These are phyloP conservation scores for Mortierella sp. DNA, from an alignment of 371 early-diverging fungal species.

Conservation along the genomic window DNA sequence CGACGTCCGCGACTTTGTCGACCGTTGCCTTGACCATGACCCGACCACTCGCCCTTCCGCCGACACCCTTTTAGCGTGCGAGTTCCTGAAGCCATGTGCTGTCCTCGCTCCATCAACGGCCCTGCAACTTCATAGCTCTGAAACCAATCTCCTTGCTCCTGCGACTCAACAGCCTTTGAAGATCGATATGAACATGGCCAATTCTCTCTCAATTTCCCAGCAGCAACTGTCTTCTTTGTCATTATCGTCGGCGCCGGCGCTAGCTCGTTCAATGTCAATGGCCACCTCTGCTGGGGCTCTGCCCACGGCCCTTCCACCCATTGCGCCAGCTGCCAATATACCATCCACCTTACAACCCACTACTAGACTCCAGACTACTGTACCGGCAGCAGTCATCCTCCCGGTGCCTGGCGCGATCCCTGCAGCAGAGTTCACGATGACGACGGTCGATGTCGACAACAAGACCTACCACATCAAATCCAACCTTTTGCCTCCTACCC, in stretches of 20 bases:
- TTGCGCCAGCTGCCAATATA: no score
- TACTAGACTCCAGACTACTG: conserved; percentile 6
- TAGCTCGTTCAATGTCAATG: not conserved
- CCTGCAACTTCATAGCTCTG: no score
- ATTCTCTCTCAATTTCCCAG: not conserved
- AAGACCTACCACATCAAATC: conserved; percentile 34
- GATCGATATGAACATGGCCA: no score
- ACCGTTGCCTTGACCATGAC: conserved; percentile 65
- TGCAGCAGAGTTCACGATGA: conserved; percentile 10
- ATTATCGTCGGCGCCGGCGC: not conserved
- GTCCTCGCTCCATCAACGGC: not conserved
- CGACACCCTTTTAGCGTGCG: conserved; percentile 8
- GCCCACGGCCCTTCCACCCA: conserved; percentile 1
- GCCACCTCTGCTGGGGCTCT: not conserved
- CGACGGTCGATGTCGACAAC: conserved; percentile 37
- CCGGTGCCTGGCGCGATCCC: not conserved
- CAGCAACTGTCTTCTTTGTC: not conserved
- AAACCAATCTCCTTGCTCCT: not conserved
- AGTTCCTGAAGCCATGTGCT: conserved; percentile 11
- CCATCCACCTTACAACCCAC: not conserved
- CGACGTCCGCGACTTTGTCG: conserved; percentile 76
- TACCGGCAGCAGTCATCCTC: not conserved
- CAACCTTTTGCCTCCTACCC: conserved; percentile 8
- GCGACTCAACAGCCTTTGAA: not conserved
- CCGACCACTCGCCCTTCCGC: conserved; percentile 17